Evolutionary conservation across 345 rosid species (phyloP).

Genomic region (Eucalyptus regnans): DNA sequence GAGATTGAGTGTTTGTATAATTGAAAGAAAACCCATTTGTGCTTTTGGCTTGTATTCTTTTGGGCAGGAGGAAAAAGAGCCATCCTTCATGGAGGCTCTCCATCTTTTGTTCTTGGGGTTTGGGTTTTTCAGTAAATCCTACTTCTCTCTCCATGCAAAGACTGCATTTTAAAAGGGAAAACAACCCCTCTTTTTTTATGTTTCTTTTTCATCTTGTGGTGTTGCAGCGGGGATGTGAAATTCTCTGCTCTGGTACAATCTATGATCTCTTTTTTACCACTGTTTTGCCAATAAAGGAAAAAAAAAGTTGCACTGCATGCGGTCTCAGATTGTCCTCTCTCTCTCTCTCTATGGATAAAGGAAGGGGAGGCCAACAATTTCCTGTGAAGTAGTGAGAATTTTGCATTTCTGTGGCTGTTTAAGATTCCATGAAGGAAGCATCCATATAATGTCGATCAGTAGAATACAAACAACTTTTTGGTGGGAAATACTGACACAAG

Average conservation of each 20-base stretch:
- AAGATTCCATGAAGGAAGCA: slow-evolving; percentile 5
- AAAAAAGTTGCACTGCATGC: not conserved
- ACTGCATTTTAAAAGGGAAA: slow-evolving; percentile 27
- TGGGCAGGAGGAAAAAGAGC: not conserved
- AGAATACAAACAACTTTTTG: not conserved
- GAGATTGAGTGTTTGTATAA: slow-evolving; percentile 6
- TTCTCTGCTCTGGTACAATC: not conserved
- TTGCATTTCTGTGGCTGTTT: slow-evolving; percentile 10
- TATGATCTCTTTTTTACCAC: not conserved
- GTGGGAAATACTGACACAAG: not conserved
- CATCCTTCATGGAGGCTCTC: slow-evolving; percentile 2
- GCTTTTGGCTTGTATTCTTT: slow-evolving; percentile 5
- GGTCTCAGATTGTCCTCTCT: not conserved
- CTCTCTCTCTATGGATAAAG: not conserved
- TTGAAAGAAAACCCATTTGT: slow-evolving; percentile 12
- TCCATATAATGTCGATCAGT: slow-evolving; percentile 1
- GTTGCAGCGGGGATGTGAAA: not conserved
- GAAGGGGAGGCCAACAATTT: slow-evolving; percentile 19
- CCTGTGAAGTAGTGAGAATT: not conserved
- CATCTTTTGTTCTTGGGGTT: slow-evolving; percentile 42
- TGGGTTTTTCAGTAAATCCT: slow-evolving; percentile 14
- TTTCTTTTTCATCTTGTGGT: not conserved
- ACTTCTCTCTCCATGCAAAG: slow-evolving; percentile 10
- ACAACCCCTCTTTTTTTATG: slow-evolving; percentile 18
- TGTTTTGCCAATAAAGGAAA: not conserved